phyloP scores from a whole-genome alignment of 2,329 filamentous ascomycete genomes.

The Diaporthe aspalathi region DNA sequence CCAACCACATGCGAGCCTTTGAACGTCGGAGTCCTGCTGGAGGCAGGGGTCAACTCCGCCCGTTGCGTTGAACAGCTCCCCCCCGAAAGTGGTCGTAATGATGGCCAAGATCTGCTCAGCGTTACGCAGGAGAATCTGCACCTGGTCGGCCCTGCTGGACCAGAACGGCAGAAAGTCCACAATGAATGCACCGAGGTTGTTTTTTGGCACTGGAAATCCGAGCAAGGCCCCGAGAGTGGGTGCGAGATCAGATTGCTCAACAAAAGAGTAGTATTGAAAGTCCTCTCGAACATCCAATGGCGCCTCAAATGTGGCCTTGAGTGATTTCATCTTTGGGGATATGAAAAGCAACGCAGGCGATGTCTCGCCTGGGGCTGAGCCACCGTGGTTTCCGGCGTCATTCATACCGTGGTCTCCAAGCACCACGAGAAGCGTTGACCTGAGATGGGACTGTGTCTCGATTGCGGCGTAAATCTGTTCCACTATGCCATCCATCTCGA shows the following conservation, averaged over 20 bases:
- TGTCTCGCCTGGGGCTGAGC: constrained; percentile 92
- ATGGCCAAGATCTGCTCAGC: constrained; percentile 83
- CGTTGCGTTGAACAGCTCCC: constrained; percentile 54
- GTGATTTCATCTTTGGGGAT: constrained; percentile 79
- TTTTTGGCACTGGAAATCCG: constrained; percentile 87
- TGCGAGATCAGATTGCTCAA: constrained; percentile 96
- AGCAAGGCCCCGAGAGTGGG: constrained; percentile 89
- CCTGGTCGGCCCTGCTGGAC: constrained; percentile 67
- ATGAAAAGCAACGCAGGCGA: constrained; percentile 93
- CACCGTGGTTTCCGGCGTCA: constrained; percentile 95
- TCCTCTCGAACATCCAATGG: constrained; percentile 73
- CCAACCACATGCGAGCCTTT: constrained; percentile 79
- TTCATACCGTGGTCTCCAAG: constrained; percentile 99
- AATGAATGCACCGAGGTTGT: constrained; percentile 90
- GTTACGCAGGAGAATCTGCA: constrained; percentile 80
- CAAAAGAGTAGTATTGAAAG: constrained; percentile 83
- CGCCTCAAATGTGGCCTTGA: constrained; percentile 57
- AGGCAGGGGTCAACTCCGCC: constrained; percentile 43
- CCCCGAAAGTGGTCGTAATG: constrained; percentile 76
- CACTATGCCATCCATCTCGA: constrained; percentile 91
- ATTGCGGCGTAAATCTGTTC: constrained; percentile 81
- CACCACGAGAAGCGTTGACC: constrained; percentile 84
- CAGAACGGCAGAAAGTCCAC: constrained; percentile 83
- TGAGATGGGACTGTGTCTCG: constrained; percentile 74
- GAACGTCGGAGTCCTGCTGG: constrained; percentile 59